A percentile compares a stretch with the other conserved stretches of the same genome.
Conservation (phyloP, 176 grass and related monocot genomes). For the Otatea glauca region DNA sequence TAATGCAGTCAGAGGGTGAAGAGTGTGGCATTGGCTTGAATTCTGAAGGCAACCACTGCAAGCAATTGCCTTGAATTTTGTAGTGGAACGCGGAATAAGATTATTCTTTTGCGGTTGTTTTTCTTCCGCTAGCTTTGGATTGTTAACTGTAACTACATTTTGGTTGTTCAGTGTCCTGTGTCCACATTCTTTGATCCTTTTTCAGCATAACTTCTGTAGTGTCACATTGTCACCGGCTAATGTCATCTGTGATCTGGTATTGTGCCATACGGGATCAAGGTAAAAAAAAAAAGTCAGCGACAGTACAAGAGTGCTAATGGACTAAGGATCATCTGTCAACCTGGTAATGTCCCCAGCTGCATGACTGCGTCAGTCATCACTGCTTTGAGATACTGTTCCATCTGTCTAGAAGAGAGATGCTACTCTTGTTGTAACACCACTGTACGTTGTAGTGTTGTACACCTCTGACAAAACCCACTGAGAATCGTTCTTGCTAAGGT, state of each 20-base stretch:
- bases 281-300: neutral
- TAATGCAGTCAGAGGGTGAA: too few relatives aligned
- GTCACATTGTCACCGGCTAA: too few relatives aligned
- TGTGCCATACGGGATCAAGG: neutral
- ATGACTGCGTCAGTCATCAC: neutral
- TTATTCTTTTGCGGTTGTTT: too few relatives aligned
- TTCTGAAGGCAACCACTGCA: too few relatives aligned
- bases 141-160: too few relatives aligned
- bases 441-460: neutral
- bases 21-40: too few relatives aligned
- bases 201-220: too few relatives aligned
- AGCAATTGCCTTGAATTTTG: too few relatives aligned
- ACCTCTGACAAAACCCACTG: neutral
- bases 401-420: neutral
- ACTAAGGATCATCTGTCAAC: neutral
- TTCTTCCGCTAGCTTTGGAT: too few relatives aligned
- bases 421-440: neutral
- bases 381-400: neutral
- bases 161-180: too few relatives aligned
- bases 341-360: neutral
- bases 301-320: neutral
- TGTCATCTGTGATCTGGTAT: neutral
- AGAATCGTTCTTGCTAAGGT: neutral
- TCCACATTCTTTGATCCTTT: too few relatives aligned
- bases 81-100: too few relatives aligned